A percentile compares a stretch with the other conserved stretches of the same genome.
These are phyloP conservation scores for Mycosphaerella arachidis DNA, from an alignment of 2,329 filamentous ascomycete genomes.

Conservation along the genomic window DNA sequence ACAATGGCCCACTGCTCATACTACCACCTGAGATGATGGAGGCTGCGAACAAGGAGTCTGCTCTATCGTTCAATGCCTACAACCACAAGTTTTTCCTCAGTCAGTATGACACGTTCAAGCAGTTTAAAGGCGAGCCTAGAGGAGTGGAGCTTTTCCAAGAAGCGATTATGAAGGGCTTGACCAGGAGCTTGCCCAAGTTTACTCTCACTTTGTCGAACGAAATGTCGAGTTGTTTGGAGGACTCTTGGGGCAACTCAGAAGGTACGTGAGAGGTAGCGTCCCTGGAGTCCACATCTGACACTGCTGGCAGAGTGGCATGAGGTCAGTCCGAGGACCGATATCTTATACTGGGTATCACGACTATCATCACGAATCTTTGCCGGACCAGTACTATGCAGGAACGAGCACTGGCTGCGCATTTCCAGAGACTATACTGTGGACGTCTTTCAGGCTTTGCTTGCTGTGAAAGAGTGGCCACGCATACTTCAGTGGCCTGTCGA, in stretches of 20 bases:
- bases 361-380: slow-evolving; percentile 40
- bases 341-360: slow-evolving; percentile 37
- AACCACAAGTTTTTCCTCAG: neutral
- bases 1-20: slow-evolving; percentile 2
- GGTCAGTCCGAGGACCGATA: slow-evolving; percentile 19
- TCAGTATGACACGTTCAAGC: slow-evolving; percentile 9
- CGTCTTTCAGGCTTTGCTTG: slow-evolving; percentile 31
- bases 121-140: neutral
- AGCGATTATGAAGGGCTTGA: slow-evolving; percentile 15
- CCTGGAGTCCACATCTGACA: neutral
- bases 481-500: slow-evolving; percentile 35
- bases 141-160: slow-evolving; percentile 10
- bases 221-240: slow-evolving; percentile 3
- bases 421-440: slow-evolving; percentile 37
- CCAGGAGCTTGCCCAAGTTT: slow-evolving; percentile 8
- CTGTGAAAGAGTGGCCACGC: slow-evolving; percentile 34
- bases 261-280: neutral
- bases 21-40: slow-evolving; percentile 12
- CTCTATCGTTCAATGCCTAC: neutral
- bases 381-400: slow-evolving; percentile 35
- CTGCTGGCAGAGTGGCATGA: slow-evolving; percentile 13
- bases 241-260: slow-evolving; percentile 3
- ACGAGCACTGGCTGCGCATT: slow-evolving; percentile 39
- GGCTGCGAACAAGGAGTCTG: neutral
- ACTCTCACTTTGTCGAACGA: slow-evolving; percentile 7